These are phyloP conservation scores for Boechera stricta DNA, from an alignment of 345 rosid genomes.

Conservation along the genomic window DNA sequence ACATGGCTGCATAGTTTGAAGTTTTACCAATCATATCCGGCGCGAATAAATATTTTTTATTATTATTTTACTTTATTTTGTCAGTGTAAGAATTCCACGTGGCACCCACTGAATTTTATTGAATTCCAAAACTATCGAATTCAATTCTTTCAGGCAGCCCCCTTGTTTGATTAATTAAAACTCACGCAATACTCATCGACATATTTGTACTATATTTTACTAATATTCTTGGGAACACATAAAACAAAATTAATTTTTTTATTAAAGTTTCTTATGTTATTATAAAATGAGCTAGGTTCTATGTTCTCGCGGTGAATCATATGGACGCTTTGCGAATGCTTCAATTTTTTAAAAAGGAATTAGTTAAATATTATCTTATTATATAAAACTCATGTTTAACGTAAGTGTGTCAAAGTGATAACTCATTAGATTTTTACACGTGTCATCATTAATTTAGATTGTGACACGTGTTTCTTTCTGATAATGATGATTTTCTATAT, in stretches of 20 bases:
- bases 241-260: neutral
- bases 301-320: constrained; percentile 41
- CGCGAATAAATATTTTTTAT: constrained; percentile 21
- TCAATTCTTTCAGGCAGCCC: constrained; percentile 34
- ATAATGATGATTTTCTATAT: no score
- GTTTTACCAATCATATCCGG: constrained; percentile 43
- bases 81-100: constrained; percentile 42
- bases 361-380: neutral
- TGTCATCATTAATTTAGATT: no score
- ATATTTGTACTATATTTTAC: neutral
- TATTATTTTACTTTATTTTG: neutral
- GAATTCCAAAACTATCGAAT: constrained; percentile 39
- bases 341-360: neutral
- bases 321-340: constrained; percentile 28
- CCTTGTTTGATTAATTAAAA: constrained; percentile 26
- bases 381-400: no score
- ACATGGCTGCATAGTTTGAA: constrained; percentile 44
- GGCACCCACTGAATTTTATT: constrained; percentile 28
- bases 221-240: constrained; percentile 16
- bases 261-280: constrained; percentile 14
- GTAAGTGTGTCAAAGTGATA: no score
- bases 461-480: no score
- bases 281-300: constrained; percentile 37
- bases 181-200: constrained; percentile 17
- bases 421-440: no score